Conservation (phyloP, 2,329 filamentous ascomycete genomes). For the Fusarium sacchari region DNA sequence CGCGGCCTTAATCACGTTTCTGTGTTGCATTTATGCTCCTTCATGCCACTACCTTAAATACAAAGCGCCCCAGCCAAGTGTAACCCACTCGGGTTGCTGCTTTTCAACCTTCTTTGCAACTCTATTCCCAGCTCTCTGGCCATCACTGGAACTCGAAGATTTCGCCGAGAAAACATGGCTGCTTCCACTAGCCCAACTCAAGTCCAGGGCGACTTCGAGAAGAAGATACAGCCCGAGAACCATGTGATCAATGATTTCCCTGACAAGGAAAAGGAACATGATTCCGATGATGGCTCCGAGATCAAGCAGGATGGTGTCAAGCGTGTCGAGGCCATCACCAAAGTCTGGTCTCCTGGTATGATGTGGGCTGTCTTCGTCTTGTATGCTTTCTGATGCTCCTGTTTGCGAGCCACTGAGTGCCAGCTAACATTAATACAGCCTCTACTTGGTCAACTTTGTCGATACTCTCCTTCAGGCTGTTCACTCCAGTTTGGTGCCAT, state of each 20-base stretch:
- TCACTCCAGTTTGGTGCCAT: constrained; percentile 64
- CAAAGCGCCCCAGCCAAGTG: not conserved
- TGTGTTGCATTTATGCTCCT: not conserved
- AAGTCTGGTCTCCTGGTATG: constrained; percentile 51
- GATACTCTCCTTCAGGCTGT: constrained; percentile 52
- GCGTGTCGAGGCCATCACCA: constrained; percentile 52
- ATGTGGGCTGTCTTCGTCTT: constrained; percentile 53
- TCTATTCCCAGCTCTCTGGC: not conserved
- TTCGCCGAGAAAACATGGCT: not conserved
- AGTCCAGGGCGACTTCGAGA: constrained; percentile 24
- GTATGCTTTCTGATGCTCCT: constrained; percentile 39
- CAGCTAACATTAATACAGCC: constrained; percentile 38
- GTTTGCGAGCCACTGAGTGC: not conserved
- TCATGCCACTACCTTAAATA: constrained; percentile 3
- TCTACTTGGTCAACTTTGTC: constrained; percentile 54
- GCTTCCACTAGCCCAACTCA: not conserved
- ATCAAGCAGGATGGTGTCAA: constrained; percentile 52
- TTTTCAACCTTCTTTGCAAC: not conserved
- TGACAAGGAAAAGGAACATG: constrained; percentile 23
- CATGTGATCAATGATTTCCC: constrained; percentile 10
- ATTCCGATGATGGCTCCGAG: constrained; percentile 39
- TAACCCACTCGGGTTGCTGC: not conserved
- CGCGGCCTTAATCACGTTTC: not conserved
- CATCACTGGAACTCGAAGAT: not conserved
- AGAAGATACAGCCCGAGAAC: constrained; percentile 25